A percentile compares a stretch with the other conserved stretches of the same genome.
These are phyloP conservation scores for Keqinozyma sinolaborantium DNA, from an alignment of 1,139 yeast species.

Conservation along the genomic window DNA sequence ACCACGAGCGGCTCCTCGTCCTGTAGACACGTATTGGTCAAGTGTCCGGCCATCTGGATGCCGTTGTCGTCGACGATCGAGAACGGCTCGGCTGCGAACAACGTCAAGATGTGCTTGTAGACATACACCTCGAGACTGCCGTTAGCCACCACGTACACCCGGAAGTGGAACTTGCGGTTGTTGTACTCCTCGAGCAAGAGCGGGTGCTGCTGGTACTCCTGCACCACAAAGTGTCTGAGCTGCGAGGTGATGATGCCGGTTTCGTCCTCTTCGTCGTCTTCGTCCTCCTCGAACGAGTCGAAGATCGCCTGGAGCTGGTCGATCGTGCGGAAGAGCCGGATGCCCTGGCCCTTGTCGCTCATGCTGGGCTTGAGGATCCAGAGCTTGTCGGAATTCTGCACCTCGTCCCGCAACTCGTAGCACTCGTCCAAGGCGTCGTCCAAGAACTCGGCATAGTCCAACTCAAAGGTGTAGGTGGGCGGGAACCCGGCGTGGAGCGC, in stretches of 20 bases:
- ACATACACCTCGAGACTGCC: conserved; percentile 79
- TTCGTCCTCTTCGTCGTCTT: conserved; percentile 20
- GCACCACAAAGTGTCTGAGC: conserved; percentile 85
- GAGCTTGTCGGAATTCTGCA: conserved; percentile 58
- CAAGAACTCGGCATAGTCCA: conserved; percentile 94
- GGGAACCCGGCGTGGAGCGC: conserved; percentile 62
- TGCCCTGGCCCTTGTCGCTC: conserved; percentile 98
- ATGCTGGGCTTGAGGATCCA: conserved; percentile 95
- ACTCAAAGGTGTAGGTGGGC: conserved; percentile 72
- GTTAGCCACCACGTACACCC: conserved; percentile 76
- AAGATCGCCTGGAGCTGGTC: conserved; percentile 80
- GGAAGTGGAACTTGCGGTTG: conserved; percentile 80
- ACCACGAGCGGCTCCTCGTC: conserved; percentile 47
- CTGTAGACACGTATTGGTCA: conserved; percentile 92
- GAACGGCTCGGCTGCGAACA: conserved; percentile 67
- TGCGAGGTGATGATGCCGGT: conserved; percentile 80
- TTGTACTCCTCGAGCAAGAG: conserved; percentile 57
- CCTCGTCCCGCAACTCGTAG: conserved; percentile 78
- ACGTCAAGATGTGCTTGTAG: conserved; percentile 70
- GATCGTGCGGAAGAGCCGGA: conserved; percentile 71
- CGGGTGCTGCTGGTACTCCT: conserved; percentile 70
- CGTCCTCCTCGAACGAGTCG: conserved; percentile 64
- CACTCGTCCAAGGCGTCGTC: conserved; percentile 93
- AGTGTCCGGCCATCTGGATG: conserved; percentile 62
- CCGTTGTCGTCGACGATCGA: conserved; percentile 22